Conservation (phyloP, 805 yeast genomes). For the Spathaspora gorwiae region DNA sequence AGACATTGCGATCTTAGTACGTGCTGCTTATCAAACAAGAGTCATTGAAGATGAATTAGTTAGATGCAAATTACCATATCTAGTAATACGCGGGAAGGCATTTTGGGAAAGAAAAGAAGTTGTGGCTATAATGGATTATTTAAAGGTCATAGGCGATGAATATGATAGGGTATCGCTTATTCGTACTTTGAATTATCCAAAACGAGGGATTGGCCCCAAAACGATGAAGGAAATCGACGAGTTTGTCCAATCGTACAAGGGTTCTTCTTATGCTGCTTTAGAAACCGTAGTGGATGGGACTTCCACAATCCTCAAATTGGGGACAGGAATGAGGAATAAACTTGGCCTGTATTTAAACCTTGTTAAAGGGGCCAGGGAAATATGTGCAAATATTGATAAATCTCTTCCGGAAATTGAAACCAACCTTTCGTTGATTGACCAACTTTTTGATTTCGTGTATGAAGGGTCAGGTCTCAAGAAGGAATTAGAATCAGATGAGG, state of each 20-base stretch:
- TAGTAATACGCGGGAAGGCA: constrained; percentile 65
- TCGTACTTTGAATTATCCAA: constrained; percentile 55
- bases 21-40: constrained; percentile 61
- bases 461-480: constrained; percentile 23
- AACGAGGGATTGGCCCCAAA: constrained; percentile 63
- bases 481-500: constrained; percentile 24
- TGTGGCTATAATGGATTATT: constrained; percentile 53
- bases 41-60: constrained; percentile 61
- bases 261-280: constrained; percentile 9
- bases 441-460: constrained; percentile 22
- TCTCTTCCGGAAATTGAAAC: background rate
- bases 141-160: constrained; percentile 57
- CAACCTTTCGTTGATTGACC: background rate
- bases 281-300: constrained; percentile 3
- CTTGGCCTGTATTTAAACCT: constrained; percentile 18
- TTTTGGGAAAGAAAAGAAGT: constrained; percentile 80
- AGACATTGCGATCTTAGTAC: constrained; percentile 71
- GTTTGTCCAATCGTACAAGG: constrained; percentile 2
- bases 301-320: constrained; percentile 6
- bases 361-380: constrained; percentile 16
- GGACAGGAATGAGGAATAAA: constrained; percentile 6
- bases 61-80: constrained; percentile 55
- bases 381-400: constrained; percentile 8
- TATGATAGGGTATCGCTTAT: constrained; percentile 57
- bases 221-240: constrained; percentile 34